These are phyloP conservation scores for Phaeoacremonium minimum DNA, from an alignment of 2,329 filamentous ascomycete genomes.

Conservation along the genomic window DNA sequence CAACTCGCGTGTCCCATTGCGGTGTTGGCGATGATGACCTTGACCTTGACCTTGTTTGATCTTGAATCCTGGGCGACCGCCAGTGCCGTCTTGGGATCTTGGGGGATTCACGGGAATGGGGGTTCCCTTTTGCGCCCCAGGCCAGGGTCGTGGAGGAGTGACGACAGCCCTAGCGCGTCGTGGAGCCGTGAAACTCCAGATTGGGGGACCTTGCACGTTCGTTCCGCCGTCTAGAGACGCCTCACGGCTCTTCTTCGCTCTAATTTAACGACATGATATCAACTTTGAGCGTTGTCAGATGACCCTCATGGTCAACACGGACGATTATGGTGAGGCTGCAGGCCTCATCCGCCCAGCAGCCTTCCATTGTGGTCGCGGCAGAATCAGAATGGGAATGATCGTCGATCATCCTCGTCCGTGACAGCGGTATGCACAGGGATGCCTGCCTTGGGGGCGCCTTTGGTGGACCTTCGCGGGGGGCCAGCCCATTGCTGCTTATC, in stretches of 20 bases:
- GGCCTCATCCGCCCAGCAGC: not conserved
- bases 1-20: not conserved
- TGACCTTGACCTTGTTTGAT: not conserved
- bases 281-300: no score
- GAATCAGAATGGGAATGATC: not conserved
- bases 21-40: no score
- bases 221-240: slow-evolving; percentile 4
- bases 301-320: no score
- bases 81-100: no score
- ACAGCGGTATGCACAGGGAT: slow-evolving; percentile 6
- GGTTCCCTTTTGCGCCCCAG: no score
- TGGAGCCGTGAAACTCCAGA: no score
- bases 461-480: slow-evolving; percentile 1
- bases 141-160: no score
- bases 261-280: slow-evolving; percentile 17
- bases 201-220: no score
- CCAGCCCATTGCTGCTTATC: slow-evolving; percentile 1
- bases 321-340: not conserved
- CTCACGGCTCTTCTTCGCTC: slow-evolving; percentile 26
- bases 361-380: not conserved
- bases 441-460: slow-evolving; percentile 4
- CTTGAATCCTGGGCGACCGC: no score
- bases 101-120: no score
- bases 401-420: slow-evolving; percentile 5
- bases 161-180: no score